These are phyloP conservation scores for Botrytis cinerea DNA, from an alignment of 2,329 filamentous ascomycete genomes.

Conservation along the genomic window DNA sequence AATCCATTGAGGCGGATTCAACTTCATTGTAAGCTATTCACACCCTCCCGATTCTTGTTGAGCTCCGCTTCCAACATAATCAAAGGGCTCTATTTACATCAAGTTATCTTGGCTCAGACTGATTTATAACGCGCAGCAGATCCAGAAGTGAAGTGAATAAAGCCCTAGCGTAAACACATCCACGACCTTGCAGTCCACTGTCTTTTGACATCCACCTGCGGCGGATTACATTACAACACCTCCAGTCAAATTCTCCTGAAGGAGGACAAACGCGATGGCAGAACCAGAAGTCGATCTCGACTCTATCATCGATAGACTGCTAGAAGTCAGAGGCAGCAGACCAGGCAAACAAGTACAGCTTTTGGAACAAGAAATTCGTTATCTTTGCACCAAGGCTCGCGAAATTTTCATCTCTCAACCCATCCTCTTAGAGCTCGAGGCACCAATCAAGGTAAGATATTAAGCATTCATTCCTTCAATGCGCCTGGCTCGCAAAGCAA, in stretches of 20 bases:
- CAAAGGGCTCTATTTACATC: constrained; percentile 4
- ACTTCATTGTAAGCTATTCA: constrained; percentile 23
- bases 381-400: constrained; percentile 95
- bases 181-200: background rate
- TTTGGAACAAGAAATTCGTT: constrained; percentile 93
- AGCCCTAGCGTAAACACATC: constrained; percentile 9
- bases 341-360: constrained; percentile 98
- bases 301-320: constrained; percentile 96
- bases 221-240: constrained; percentile 38
- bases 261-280: constrained; percentile 58
- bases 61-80: constrained; percentile 8
- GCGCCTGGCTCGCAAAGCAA: background rate
- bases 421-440: constrained; percentile 94
- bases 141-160: constrained; percentile 23
- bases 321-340: constrained; percentile 96
- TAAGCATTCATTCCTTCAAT: no score
- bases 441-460: constrained; percentile 86
- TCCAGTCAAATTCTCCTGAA: constrained; percentile 38
- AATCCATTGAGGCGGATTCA: constrained; percentile 21
- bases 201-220: constrained; percentile 29
- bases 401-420: constrained; percentile 99
- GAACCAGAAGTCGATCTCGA: constrained; percentile 96
- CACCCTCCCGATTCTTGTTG: constrained; percentile 20
- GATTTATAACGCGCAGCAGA: constrained; percentile 15
- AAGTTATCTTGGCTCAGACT: background rate